Conservation (phyloP, 148 eudicot genomes). For the Polygonum aviculare region DNA sequence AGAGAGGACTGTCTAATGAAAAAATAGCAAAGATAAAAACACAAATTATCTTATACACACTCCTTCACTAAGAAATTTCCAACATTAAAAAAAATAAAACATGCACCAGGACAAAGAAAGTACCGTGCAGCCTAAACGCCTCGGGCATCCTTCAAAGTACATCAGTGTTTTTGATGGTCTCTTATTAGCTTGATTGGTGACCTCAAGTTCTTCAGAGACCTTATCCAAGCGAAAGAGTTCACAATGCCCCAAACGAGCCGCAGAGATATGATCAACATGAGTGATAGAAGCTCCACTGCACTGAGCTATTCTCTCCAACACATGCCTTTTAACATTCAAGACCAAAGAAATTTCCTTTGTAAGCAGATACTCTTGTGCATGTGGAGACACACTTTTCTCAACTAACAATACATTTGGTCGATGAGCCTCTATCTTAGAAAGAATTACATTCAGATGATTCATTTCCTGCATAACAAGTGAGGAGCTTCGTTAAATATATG, state of each 20-base stretch:
- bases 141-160: constrained; percentile 97
- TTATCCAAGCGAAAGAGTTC: constrained; percentile 76
- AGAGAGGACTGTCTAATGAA: not conserved
- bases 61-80: not conserved
- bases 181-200: constrained; percentile 44
- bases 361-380: constrained; percentile 82
- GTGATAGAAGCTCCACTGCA: constrained; percentile 83
- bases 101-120: constrained; percentile 10
- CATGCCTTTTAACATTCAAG: constrained; percentile 79
- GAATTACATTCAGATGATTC: constrained; percentile 75
- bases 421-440: constrained; percentile 83
- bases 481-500: not conserved
- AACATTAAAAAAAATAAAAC: not conserved
- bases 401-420: constrained; percentile 84
- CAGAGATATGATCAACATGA: constrained; percentile 53
- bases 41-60: not conserved
- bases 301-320: constrained; percentile 73
- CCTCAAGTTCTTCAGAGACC: constrained; percentile 69
- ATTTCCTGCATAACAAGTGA: constrained; percentile 48
- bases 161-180: constrained; percentile 75
- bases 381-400: constrained; percentile 93
- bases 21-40: not conserved
- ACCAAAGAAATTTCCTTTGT: constrained; percentile 94
- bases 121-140: constrained; percentile 99
- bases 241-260: constrained; percentile 73